These are phyloP conservation scores for Peniophora sp. DNA, from an alignment of 1,284 basidiomycete species.

Conservation along the genomic window DNA sequence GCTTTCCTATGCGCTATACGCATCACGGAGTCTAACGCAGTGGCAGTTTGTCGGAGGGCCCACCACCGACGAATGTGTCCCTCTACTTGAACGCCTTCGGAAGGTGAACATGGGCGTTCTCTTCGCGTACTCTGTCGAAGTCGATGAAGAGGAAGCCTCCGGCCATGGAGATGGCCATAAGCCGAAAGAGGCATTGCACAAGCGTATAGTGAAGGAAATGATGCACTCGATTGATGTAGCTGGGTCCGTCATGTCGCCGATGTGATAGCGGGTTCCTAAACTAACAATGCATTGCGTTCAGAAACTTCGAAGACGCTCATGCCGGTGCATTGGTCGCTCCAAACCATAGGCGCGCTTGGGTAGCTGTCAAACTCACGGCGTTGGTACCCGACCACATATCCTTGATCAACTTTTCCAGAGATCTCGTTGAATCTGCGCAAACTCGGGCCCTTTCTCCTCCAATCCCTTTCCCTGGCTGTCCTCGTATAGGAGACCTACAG, in stretches of 20 bases:
- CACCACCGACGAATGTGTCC: conserved; percentile 61
- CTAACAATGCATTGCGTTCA: too few species aligned
- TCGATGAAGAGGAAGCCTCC: conserved; percentile 51
- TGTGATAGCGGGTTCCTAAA: too few species aligned
- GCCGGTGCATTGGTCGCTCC: conserved; percentile 15
- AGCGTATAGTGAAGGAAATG: conserved; percentile 64
- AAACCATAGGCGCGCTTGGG: conserved; percentile 60
- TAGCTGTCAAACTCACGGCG: conserved; percentile 75
- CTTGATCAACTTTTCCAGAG: conserved; percentile 46
- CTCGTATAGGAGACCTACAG: conserved; percentile 40
- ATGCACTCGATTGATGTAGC: conserved; percentile 67
- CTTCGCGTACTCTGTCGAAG: conserved; percentile 83
- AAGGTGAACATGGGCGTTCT: conserved; percentile 68
- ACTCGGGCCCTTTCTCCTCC: conserved; percentile 13
- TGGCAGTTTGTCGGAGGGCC: conserved; percentile 85
- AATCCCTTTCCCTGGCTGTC: conserved; percentile 61
- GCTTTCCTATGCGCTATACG: conserved; percentile 11
- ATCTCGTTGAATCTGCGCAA: conserved; percentile 30
- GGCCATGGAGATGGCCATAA: conserved; percentile 14
- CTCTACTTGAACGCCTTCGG: conserved; percentile 58
- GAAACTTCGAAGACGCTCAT: conserved; percentile 63
- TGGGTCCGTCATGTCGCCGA: conserved; percentile 23
- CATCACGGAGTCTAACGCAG: conserved; percentile 9
- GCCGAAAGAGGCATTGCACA: conserved; percentile 33
- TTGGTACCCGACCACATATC: conserved; percentile 49